Evolutionary conservation across 1,284 basidiomycete genomes (phyloP).

Genomic region (Chondrostereum purpureum): DNA sequence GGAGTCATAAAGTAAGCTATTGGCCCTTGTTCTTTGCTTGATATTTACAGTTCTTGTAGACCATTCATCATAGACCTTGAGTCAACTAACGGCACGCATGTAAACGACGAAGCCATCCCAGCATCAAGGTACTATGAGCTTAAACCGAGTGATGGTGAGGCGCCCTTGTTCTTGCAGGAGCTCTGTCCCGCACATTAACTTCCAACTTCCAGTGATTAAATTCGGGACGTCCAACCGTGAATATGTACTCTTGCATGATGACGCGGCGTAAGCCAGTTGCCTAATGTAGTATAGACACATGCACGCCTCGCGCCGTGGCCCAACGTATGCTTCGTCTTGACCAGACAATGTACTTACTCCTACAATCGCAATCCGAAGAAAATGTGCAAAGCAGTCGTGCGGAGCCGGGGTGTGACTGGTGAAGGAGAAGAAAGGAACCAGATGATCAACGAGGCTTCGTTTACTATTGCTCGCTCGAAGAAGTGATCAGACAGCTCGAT

Average conservation of each 20-base stretch:
- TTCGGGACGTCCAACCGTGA: conserved; percentile 84
- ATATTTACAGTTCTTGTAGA: conserved; percentile 34
- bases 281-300: too few species aligned
- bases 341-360: neutral
- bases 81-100: conserved; percentile 90
- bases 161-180: conserved; percentile 2
- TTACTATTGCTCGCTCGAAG: neutral
- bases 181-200: conserved; percentile 3
- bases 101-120: conserved; percentile 85
- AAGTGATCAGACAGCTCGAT: neutral
- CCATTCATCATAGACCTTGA: conserved; percentile 97
- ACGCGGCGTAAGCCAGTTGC: conserved; percentile 37
- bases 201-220: conserved; percentile 70
- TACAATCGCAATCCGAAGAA: neutral
- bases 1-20: conserved; percentile 69
- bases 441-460: too few species aligned
- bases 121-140: conserved; percentile 89
- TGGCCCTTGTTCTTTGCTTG: conserved; percentile 7
- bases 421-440: too few species aligned
- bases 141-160: conserved; percentile 76
- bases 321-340: too few species aligned
- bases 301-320: too few species aligned
- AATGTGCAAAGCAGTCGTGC: too few species aligned
- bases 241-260: conserved; percentile 85
- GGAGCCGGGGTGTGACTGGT: too few species aligned